Conservation (phyloP, 768 basidiomycete species). For the Lanmaoa pseudosensibilis region DNA sequence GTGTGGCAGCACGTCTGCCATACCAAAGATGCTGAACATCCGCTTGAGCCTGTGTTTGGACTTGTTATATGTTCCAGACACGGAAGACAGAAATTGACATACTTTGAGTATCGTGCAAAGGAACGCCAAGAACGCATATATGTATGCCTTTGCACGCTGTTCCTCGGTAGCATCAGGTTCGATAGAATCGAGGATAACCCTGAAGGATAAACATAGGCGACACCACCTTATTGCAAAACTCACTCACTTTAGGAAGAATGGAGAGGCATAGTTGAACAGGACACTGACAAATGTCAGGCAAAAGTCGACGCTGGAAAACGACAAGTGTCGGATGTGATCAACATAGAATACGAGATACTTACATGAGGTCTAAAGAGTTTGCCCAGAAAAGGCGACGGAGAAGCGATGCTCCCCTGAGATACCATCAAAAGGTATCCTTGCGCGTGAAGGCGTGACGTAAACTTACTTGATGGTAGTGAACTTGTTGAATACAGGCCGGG, state of each 20-base stretch:
- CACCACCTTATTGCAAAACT: not conserved
- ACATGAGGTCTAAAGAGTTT: constrained; percentile 49
- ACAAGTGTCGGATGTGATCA: not conserved
- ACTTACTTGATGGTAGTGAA: constrained; percentile 35
- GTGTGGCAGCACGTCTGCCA: constrained; percentile 70
- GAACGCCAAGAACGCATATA: constrained; percentile 79
- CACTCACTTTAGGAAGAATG: constrained; percentile 79
- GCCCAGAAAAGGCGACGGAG: constrained; percentile 44
- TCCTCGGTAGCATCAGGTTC: constrained; percentile 44
- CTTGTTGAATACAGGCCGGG: constrained; percentile 59
- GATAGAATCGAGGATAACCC: constrained; percentile 61
- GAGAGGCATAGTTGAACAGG: constrained; percentile 73
- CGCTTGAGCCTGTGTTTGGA: constrained; percentile 47
- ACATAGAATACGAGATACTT: not conserved
- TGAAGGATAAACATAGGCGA: constrained; percentile 18
- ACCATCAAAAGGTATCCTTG: not conserved
- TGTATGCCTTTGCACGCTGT: constrained; percentile 61
- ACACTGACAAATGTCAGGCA: constrained; percentile 66
- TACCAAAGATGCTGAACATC: constrained; percentile 81
- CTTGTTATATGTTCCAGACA: not conserved
- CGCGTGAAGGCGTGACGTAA: not conserved
- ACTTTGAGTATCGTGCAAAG: constrained; percentile 43
- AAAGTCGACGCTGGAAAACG: constrained; percentile 55
- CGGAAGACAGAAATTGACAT: not conserved
- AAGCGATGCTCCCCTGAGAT: constrained; percentile 32